Evolutionary conservation across 163 green algal species (phyloP), one percentile per base, ranked within the genome.

Genomic region (Volvox carteri): DNA sequence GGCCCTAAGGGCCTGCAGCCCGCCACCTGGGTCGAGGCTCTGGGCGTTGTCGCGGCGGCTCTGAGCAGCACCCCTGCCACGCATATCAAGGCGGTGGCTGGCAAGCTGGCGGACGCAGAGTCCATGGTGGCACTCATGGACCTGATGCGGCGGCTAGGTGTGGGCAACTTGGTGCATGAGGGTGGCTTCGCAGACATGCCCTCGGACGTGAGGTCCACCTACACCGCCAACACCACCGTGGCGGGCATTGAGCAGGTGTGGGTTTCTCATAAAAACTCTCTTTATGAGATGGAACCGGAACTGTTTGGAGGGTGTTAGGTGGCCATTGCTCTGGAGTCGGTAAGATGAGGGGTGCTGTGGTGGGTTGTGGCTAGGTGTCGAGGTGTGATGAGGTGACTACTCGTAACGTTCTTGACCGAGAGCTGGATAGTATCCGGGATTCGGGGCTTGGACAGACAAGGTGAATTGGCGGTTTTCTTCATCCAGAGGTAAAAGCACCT

Each of bases 51-150:
- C 28, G 88, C 92, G 44, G 78, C 90, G 19, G 94, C 90, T 4
- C 58, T 97, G 19, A 84, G 87, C 54, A 85, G 84, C 0, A 88
- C 94, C 0, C 85, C 94, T 78, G 94, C 73, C 50, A 93, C 94
- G 79, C 90, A 97, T 92, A 96, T 99, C 50, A 96, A 93, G 56
- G 96, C 91, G n/a, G 94, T 99, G 30, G 97, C 95, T 1, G 98
- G 98, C 87, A 98, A 97, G 94, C 95, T 99, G 60, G 94, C 97
- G 0, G 98, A 99, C 78, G 97, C 95, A 2, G 98, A 99, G 95
- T 94, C 93, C 70, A 97, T 99, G 92, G 90, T 99, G 33, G 93
- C 95, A 30, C 87, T 96, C 14, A 99, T 99, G 95, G 98, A 99
- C 93, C 91, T 99, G 68, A 91, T 98, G 73, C 98, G 98, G 90